Evolutionary conservation across 176 grass and related monocot genomes (phyloP).

Genomic region (Aegilops speltoides): DNA sequence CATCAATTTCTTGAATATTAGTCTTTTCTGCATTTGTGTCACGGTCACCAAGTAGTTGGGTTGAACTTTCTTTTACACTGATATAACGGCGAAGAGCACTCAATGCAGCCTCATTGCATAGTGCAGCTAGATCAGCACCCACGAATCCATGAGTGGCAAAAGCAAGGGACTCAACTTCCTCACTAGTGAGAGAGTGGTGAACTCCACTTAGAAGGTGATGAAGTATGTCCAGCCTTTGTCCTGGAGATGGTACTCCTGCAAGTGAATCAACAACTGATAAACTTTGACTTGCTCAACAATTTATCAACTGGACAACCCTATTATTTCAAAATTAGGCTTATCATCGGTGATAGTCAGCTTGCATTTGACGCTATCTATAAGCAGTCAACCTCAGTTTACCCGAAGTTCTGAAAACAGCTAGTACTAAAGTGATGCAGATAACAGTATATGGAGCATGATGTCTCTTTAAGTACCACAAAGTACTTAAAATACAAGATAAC

Average conservation of each 20-base stretch:
- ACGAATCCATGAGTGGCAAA: conserved; percentile 81
- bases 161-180: conserved; percentile 58
- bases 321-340: neutral
- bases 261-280: neutral
- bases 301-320: conserved; percentile 17
- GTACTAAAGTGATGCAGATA: neutral
- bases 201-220: conserved; percentile 47
- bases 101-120: conserved; percentile 83
- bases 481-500: conserved; percentile 5
- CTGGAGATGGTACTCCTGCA: conserved; percentile 84
- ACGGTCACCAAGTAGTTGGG: conserved; percentile 9
- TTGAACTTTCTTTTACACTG: conserved; percentile 38
- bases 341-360: neutral
- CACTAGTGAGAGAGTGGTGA: conserved; percentile 53
- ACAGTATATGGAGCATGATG: neutral
- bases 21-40: neutral
- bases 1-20: conserved; percentile 24
- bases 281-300: neutral
- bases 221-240: conserved; percentile 88
- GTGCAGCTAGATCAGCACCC: conserved; percentile 92
- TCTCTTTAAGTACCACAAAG: neutral
- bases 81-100: conserved; percentile 67
- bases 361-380: neutral
- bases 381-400: conserved; percentile 6
- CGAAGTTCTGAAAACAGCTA: neutral